A percentile compares a stretch with the other conserved stretches of the same genome.
Conservation (phyloP, 176 grass and related monocot species). For the Elymus sibiricus region DNA sequence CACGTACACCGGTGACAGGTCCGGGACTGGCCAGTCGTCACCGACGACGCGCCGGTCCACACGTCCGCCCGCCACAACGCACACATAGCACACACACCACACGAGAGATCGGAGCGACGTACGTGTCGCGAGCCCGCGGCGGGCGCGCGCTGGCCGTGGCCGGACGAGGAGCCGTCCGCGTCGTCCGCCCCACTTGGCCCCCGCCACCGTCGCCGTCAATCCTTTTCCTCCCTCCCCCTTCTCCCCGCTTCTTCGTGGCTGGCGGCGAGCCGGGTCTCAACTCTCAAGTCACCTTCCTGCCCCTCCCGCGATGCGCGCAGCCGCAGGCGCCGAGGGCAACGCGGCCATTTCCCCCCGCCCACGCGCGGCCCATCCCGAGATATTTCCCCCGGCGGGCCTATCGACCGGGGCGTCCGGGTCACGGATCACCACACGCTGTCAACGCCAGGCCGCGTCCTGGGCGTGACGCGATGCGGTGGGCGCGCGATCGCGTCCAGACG, state of each 20-base stretch:
- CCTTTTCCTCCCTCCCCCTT: not conserved
- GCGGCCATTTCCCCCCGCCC: not conserved
- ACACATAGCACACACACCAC: not conserved
- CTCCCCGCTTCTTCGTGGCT: not conserved
- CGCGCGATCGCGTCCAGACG: not conserved
- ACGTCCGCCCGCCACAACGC: not conserved
- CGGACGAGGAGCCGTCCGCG: slow-evolving; percentile 15
- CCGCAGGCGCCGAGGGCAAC: not conserved
- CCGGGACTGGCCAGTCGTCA: not conserved
- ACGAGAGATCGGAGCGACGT: not conserved
- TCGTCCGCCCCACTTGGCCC: not conserved
- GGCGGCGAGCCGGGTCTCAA: not conserved
- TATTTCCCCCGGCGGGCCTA: not conserved
- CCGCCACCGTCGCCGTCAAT: not conserved
- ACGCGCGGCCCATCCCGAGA: not conserved
- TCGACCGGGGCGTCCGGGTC: not conserved
- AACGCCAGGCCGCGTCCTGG: not conserved
- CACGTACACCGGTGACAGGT: not conserved
- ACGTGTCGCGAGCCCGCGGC: not conserved
- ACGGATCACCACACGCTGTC: not conserved
- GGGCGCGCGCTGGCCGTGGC: not conserved
- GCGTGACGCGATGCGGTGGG: not conserved
- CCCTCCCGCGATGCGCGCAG: not conserved
- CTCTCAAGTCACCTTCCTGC: not conserved
- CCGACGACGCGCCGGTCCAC: slow-evolving; percentile 32